Conservation (phyloP, 1,139 yeast species). For the Yamadazyma taylorii region DNA sequence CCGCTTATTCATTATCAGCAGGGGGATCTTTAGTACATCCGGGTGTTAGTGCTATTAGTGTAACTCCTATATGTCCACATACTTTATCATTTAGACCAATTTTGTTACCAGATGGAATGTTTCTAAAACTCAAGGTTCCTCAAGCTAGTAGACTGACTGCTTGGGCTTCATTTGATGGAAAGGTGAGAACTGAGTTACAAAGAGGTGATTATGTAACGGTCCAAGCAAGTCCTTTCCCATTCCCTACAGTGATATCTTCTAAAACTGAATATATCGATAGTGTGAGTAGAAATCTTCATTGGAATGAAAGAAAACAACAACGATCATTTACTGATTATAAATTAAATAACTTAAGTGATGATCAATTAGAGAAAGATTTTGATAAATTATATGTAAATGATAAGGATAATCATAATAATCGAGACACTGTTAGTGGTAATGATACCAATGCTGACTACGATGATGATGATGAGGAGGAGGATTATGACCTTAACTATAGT, state of each 20-base stretch:
- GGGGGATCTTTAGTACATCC: slow-evolving; percentile 92
- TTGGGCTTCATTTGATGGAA: slow-evolving; percentile 91
- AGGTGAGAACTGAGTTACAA: slow-evolving; percentile 65
- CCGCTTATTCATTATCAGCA: slow-evolving; percentile 87
- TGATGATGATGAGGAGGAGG: too few species aligned
- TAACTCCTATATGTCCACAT: slow-evolving; percentile 92
- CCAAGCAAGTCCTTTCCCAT: slow-evolving; percentile 77
- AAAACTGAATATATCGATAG: slow-evolving; percentile 80
- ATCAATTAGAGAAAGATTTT: slow-evolving; percentile 15
- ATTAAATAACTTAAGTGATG: slow-evolving; percentile 17
- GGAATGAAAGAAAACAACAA: slow-evolving; percentile 85
- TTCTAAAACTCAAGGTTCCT: slow-evolving; percentile 73
- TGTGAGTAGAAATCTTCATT: slow-evolving; percentile 77
- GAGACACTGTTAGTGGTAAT: too few species aligned
- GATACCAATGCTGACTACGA: slow-evolving; percentile 15
- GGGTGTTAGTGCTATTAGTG: slow-evolving; percentile 82
- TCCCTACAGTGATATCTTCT: slow-evolving; percentile 78
- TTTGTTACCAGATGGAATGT: slow-evolving; percentile 82
- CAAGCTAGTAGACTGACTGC: slow-evolving; percentile 70
- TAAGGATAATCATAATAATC: slow-evolving; percentile 19
- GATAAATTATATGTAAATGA: slow-evolving; percentile 16
- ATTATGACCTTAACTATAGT: slow-evolving; percentile 31
- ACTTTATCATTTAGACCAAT: slow-evolving; percentile 87
- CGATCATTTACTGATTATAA: slow-evolving; percentile 53
- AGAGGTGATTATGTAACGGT: slow-evolving; percentile 79